Percentiles rank a stretch among this genome's conserved stretches.
Evolutionary conservation across 2,329 filamentous ascomycete species (phyloP).

Genomic region (Cryphonectria japonica): DNA sequence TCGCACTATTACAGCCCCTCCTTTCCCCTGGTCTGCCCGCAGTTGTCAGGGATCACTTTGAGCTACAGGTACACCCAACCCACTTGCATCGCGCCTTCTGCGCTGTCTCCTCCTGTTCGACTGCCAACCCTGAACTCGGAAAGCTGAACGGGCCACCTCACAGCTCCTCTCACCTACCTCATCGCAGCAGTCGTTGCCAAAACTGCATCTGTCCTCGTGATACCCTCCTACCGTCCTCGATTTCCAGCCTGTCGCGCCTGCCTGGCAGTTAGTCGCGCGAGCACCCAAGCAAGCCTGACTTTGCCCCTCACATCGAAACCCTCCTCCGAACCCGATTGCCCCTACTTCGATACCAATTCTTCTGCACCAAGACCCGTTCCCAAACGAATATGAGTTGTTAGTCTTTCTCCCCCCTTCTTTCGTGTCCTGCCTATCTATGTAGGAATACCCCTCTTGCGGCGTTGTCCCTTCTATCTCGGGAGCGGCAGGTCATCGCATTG

Average conservation of each 20-base stretch:
- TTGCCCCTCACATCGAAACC: neutral
- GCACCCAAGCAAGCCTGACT: conserved; percentile 4
- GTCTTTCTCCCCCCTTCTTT: neutral
- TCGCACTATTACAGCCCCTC: conserved; percentile 4
- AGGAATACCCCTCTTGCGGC: neutral
- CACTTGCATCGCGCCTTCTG: conserved; percentile 3
- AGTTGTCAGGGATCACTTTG: conserved; percentile 12
- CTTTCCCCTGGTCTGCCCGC: conserved; percentile 10
- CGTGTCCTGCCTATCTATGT: neutral
- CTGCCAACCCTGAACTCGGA: neutral
- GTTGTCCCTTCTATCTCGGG: conserved; percentile 4
- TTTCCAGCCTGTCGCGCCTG: conserved; percentile 4
- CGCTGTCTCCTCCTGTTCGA: conserved; percentile 8
- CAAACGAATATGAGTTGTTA: conserved; percentile 11
- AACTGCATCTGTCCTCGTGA: neutral
- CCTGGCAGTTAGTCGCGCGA: neutral
- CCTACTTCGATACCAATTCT: neutral
- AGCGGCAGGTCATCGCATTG: neutral
- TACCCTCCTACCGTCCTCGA: neutral
- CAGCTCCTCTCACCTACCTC: neutral
- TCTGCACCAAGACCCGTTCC: neutral
- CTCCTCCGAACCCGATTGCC: neutral
- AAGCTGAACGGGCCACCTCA: neutral
- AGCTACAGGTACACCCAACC: conserved; percentile 1
- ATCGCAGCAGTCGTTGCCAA: neutral